Evolutionary conservation across 768 basidiomycete genomes (phyloP), one percentile per base, ranked within the genome.

Genomic region (Pleurotus citrinopileatus): DNA sequence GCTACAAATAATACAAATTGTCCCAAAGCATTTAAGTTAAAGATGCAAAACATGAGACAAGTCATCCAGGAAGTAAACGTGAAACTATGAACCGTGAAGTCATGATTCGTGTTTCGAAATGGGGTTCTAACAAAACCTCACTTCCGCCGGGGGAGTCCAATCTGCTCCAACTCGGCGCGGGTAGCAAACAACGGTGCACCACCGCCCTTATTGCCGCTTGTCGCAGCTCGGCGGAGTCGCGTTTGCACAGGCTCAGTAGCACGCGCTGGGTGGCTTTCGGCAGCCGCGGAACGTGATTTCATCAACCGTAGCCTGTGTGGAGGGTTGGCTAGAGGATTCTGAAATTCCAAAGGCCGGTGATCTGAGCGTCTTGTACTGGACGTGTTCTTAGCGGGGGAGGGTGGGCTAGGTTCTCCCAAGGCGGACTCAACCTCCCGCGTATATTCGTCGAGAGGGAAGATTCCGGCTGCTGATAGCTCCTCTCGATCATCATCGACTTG

Each of bases 391-490:
- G 9, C 25, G n/a, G 42, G 42, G 20, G 42, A 44, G 3, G 42
- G 25, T 5, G 42, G 42, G 19, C 5, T 10, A 5, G 42, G 42
- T 44, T 44, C 42, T 10, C 4, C 42, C 9, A 44, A 17, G 5
- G 42, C 42, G 20, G 23, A 44, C 23, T 44, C 42, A 9, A 44
- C 17, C 23, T 44, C 20, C 7, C 25, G 5, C 7, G 42, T 26
- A 26, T 44, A 44, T 26, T 44, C 20, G 42, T 44, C 42, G 23
- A 44, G 20, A 23, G 42, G 42, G 42, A 44, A 44, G 42, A 44
- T 13, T 20, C 42, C 42, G 23, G 42, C 42, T 12, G 42, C 42
- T 22, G 42, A 23, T 20, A 44, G 17, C 25, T 44, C 38, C 17
- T 40, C 42, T 8, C 8, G 23, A 8, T 44, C 42, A 26, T 44